Conservation (phyloP, 495 filamentous ascomycete species). For the Pyronema omphalodes region DNA sequence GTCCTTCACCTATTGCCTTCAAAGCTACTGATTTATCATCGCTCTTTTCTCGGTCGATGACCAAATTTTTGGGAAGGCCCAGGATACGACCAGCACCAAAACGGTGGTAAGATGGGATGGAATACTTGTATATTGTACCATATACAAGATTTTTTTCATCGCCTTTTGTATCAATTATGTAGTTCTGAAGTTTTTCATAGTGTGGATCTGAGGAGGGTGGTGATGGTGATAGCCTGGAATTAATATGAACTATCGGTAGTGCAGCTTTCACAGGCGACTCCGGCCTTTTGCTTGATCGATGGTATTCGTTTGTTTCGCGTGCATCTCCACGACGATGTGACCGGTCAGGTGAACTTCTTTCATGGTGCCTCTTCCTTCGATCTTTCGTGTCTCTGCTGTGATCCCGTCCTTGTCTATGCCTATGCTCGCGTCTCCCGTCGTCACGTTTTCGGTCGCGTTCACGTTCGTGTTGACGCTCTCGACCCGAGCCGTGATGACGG, state of each 20-base stretch:
- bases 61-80: conserved; percentile 30
- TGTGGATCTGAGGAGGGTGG: conserved; percentile 14
- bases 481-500: conserved; percentile 4
- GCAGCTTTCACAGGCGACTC: too few relatives aligned
- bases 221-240: background rate
- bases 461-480: too few relatives aligned
- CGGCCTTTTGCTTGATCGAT: too few relatives aligned
- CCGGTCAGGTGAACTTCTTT: background rate
- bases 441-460: conserved; percentile 1
- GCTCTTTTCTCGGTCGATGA: conserved; percentile 35
- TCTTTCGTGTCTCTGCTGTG: conserved; percentile 3
- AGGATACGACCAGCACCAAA: conserved; percentile 40
- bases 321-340: background rate
- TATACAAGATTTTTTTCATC: conserved; percentile 43
- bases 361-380: background rate
- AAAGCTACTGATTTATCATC: conserved; percentile 33
- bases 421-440: background rate
- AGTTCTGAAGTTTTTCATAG: conserved; percentile 13
- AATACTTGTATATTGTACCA: conserved; percentile 42
- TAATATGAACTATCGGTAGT: too few relatives aligned
- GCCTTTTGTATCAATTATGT: conserved; percentile 37
- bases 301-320: background rate
- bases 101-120: conserved; percentile 40
- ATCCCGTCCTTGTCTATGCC: conserved; percentile 2
- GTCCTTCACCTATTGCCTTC: conserved; percentile 16